phyloP scores from a whole-genome alignment of 371 early-diverging fungal genomes.

The Conidiobolus coronatus region DNA sequence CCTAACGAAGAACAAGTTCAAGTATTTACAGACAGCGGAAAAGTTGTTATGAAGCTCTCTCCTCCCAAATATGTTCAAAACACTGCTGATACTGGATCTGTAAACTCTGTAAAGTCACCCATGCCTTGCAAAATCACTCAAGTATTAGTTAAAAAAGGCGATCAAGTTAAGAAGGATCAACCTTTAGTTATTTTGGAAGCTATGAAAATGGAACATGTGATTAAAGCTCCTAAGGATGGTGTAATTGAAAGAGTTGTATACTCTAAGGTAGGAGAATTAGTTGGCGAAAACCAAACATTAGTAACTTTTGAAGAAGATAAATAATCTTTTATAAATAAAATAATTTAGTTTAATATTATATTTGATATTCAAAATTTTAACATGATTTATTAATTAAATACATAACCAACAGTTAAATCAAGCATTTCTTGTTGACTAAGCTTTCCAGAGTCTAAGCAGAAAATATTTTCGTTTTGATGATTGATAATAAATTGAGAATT shows the following conservation, averaged over 20 bases:
- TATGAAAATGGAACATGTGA: conserved; percentile 95
- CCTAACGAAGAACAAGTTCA: conserved; percentile 28
- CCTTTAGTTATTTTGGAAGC: conserved; percentile 77
- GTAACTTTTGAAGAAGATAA: conserved; percentile 34
- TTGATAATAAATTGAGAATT: no score
- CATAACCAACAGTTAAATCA: no score
- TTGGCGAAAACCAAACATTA: conserved; percentile 61
- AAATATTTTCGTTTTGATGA: no score
- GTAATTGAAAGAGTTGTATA: conserved; percentile 36
- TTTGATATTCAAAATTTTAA: no score
- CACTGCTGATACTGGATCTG: conserved; percentile 18
- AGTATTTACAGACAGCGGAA: conserved; percentile 36
- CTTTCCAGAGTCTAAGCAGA: no score
- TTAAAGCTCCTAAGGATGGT: conserved; percentile 64
- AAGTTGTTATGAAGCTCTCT: conserved; percentile 31
- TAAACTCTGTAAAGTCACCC: conserved; percentile 62
- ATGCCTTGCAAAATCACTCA: conserved; percentile 94
- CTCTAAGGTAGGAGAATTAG: conserved; percentile 69
- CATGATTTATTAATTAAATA: no score
- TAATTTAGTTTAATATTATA: no score
- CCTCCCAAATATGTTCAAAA: conserved; percentile 8
- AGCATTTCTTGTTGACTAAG: no score
- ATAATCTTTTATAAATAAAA: not conserved
- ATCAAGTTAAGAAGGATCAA: conserved; percentile 59
- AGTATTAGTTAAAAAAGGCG: conserved; percentile 56